Evolutionary conservation across 768 basidiomycete species (phyloP), one percentile per base, ranked within the genome.

Genomic region (Epithele typhae): DNA sequence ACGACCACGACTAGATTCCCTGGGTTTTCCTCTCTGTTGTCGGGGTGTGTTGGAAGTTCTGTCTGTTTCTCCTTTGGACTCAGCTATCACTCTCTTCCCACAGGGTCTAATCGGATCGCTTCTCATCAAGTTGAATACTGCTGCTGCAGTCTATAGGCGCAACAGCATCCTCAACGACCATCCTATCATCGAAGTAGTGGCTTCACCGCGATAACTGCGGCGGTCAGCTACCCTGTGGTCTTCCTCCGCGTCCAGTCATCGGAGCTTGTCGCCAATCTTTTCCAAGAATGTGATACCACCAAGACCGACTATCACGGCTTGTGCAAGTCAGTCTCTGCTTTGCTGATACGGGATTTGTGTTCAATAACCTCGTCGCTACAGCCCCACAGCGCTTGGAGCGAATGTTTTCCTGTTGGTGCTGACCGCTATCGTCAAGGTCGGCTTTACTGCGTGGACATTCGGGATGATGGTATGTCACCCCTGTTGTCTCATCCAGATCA

Each of bases 181-280:
- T 77, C 84, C 84, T 15, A 66, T 85, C 5, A 57, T 82, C 5
- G 85, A 87, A 56, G 83, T 87, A 64, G 82, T 14, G 74, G 68
- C 21, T 76, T 74, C 40, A 78, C 77, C 46, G 81, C 82, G 1
- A 66, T 84, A 25, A 87, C 85, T 11, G 83, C 82, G n/a, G 78
- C 81, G 17, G 68, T 84, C 24, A 82, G 81, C 59, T 87, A 85
- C 60, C 67, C 84, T 42, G 83, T 83, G 34, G 82, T 85, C 21
- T 87, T 84, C 58, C 73, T 82, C 30, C 82, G 84, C 38, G 85
- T 81, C 5, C 84, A 84, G 59, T 72, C 83, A 1, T 90, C 88
- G 0, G 88, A 92, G 60, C 72, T 92, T 18, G 91, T 93, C 6
- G 79, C 86, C 9, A 86, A 85, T 56, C 76, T 92, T 11, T 87